Base-by-base conservation (phyloP, 148 eudicot genomes). In the Gaultheria prostrata region DNA sequence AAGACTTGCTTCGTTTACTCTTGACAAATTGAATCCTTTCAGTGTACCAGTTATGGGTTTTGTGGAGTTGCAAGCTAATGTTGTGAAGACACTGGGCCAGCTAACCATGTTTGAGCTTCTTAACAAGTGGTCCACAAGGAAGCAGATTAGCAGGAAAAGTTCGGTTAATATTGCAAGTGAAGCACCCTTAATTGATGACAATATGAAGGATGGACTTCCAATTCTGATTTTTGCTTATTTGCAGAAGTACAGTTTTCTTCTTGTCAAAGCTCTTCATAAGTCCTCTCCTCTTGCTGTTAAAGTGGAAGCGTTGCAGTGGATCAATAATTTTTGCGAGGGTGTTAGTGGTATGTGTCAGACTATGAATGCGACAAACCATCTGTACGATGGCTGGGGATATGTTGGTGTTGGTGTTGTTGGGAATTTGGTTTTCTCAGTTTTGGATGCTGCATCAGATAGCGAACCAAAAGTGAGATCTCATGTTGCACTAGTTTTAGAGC, bases 391-490 rank as follows among this genome's bases (percentile, higher is more conserved):
- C 84, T 86, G 84, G 79, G 89, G 89, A 82, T 89, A 75, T 86
- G 72, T 85, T 76, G 89, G 89, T 86, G 69, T 84, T 78, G 89
- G 88, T 82, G 87, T 86, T 77, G 89, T 90, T 56, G 88, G 88
- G 89, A 82, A 87, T 59, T 88, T 97, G 86, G 87, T 95, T 75
- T 87, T 85, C 78, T 89, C 97, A 56, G 89, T 92, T 77, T 77
- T 95, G 71, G 80, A 84, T 88, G 94, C 98, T 89, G 94, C 95
- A 78, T 92, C 92, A 74, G 99, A 97, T 86, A 91, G 94, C 86
- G 99, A 95, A 88, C 93, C 94, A 83, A 89, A 89, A 87, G 95
- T 95, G 85, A 93, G 98, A 89, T 84, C 90, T 86, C 92, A 83
- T 84, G 95, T 89, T 78, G 90, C 95, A 85, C 84, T 80, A 32